Evolutionary conservation across 108 stramenopile species (phyloP), one percentile per base, ranked within the genome.

Genomic region (Thalassiosira profunda): DNA sequence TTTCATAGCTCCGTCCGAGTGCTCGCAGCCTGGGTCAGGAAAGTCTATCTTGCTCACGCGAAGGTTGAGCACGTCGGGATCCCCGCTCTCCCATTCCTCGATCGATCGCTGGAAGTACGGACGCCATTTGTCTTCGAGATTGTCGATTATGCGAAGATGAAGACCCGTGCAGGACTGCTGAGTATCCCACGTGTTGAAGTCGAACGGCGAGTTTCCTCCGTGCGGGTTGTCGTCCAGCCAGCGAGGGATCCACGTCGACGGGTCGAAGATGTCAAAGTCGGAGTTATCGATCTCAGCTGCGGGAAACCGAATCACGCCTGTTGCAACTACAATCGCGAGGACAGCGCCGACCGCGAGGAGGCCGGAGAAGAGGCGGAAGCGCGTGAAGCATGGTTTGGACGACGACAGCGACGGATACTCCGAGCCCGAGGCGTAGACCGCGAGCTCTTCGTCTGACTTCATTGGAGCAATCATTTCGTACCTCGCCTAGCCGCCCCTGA

Each of bases 31-130:
- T 12, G 68, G 54, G 33, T 60, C 58, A 37, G 67, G 62, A 0
- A 29, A 42, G 11, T 44, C 14, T 23, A 42, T 63, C 41, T 62
- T 33, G 15, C 29, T 35, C 6, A 60, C 47, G 24, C 33, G 42
- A 2, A 81, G 45, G 7, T 44, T 59, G 9, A 81, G 61, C 5
- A 63, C 68, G 42, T 81, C 68, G 14, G 80, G 73, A 11, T 20
- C 15, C 17, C 72, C 78, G 17, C 60, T 30, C 17, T 74, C 68
- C 80, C 80, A 81, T 15, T 74, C 80, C 15, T 29, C 2, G 36
- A 81, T 26, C 6, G 64, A 42, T 44, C 23, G 12, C 9, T 58
- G 26, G 36, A 76, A 71, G 34, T 63, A 63, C 1, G 61, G 54
- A 21, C 53, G 44, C 80, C 80, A 81, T 12, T 57, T 53, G 0